Conservation (phyloP, 805 yeast genomes). For the Wickerhamiella dianesei region DNA sequence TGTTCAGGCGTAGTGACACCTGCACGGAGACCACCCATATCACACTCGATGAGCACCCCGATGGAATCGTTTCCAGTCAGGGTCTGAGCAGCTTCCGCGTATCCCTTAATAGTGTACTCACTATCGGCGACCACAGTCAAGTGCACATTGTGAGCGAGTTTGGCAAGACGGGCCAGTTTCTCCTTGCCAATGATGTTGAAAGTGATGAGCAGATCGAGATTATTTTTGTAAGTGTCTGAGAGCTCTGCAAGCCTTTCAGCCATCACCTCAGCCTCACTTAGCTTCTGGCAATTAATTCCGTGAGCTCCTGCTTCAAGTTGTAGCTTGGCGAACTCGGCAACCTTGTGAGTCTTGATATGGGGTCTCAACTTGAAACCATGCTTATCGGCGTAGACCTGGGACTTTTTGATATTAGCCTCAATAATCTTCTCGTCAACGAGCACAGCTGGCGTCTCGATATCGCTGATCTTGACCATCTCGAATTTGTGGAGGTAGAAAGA, state of each 20-base stretch:
- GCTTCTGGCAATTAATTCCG: constrained; percentile 14
- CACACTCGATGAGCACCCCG: constrained; percentile 11
- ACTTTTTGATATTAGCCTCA: constrained; percentile 5
- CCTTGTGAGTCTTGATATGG: constrained; percentile 14
- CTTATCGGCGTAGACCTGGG: constrained; percentile 10
- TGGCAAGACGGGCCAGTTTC: constrained; percentile 6
- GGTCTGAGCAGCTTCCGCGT: constrained; percentile 3
- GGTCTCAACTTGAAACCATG: constrained; percentile 10
- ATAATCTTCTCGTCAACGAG: constrained; percentile 5
- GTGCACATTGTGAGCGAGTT: constrained; percentile 2
- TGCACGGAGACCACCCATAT: constrained; percentile 14
- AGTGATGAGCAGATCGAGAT: constrained; percentile 9
- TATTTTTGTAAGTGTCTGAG: not conserved
- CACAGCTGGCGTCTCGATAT: constrained; percentile 13
- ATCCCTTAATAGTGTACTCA: constrained; percentile 3
- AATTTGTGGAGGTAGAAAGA: too few relatives aligned
- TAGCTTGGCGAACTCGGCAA: constrained; percentile 7
- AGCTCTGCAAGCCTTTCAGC: constrained; percentile 3
- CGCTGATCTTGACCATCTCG: too few relatives aligned
- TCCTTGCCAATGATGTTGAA: constrained; percentile 11
- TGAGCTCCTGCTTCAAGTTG: constrained; percentile 12
- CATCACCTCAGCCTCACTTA: constrained; percentile 12
- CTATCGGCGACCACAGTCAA: constrained; percentile 12
- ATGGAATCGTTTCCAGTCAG: not conserved
- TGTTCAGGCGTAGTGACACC: constrained; percentile 9